phyloP scores from a whole-genome alignment of 106 monocot species.

The Cymbidium sinense region DNA sequence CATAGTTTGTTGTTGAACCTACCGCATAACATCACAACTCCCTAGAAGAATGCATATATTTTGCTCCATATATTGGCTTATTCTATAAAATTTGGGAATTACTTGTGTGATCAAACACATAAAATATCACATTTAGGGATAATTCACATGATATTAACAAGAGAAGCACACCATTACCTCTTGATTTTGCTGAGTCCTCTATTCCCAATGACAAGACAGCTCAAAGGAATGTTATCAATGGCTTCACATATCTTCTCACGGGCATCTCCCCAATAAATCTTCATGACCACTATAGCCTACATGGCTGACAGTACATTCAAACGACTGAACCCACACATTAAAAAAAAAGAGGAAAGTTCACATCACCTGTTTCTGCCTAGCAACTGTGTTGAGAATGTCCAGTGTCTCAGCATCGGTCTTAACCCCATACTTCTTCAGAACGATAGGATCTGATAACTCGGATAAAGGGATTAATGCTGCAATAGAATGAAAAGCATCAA shows the following conservation, averaged over 20 bases:
- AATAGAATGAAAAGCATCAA: background rate
- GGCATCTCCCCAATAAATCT: conserved; percentile 80
- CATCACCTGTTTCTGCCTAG: conserved; percentile 63
- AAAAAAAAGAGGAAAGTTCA: background rate
- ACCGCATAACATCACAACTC: no score
- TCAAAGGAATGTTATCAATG: conserved; percentile 58
- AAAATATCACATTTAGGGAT: background rate
- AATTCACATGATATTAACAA: background rate
- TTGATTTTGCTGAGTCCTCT: conserved; percentile 74
- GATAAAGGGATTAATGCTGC: conserved; percentile 77
- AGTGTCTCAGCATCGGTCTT: conserved; percentile 68
- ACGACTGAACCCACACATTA: background rate
- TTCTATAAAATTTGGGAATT: background rate
- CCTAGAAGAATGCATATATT: no score
- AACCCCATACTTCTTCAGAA: conserved; percentile 68
- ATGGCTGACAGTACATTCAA: conserved; percentile 3
- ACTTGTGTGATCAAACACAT: background rate
- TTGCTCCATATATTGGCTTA: no score
- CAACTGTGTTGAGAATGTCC: conserved; percentile 52
- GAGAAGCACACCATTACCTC: conserved; percentile 32
- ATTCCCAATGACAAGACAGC: conserved; percentile 68
- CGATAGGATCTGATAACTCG: conserved; percentile 51
- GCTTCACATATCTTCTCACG: conserved; percentile 86
- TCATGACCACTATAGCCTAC: conserved; percentile 63
- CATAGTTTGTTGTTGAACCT: no score